Base-by-base conservation (phyloP, 108 stramenopile species). In the Fistulifera solaris region DNA sequence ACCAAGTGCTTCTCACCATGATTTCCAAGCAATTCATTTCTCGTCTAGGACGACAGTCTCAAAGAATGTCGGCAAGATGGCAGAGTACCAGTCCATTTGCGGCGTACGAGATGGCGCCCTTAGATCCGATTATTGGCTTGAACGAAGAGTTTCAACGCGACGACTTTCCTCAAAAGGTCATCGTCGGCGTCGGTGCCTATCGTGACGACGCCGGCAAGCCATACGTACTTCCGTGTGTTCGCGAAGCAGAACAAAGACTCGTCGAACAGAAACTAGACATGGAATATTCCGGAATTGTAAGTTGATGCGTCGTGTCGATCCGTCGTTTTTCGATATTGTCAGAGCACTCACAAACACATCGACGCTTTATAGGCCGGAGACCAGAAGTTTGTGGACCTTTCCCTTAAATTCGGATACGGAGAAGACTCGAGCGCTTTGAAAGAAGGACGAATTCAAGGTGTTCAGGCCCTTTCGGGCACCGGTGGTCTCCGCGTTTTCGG, bases 81-180 rank as follows among this genome's bases (percentile, higher is more conserved):
- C 31, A 35, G 31, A 35, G 31, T 35, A 35, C 66, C 6, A 85
- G 83, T 57, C 85, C 77, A 17, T 92, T 85, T 85, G 50, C 71
- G 6, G 27, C 76, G 26, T 92, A 94, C 56, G 93, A 91, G 11
- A 86, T 96, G 92, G 99, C 93, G 11, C 95, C 99, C 2, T 76
- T 89, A 1, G 99, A 99, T 70, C 89, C 97, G 10, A 99, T 99
- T 51, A 85, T 99, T 38, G 99, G 99, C n/a, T 76, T 98, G 41
- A 96, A 75, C 21, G 97, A 97, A 61, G 77, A 62, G 31, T 78
- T 59, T 52, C 40, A 59, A 17, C 63, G 60, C 1, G 86, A 92
- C 61, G 84, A 85, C 48, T 87, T 68, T 63, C 84, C 84, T 22
- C 47, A 76, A 8, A 92, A 92, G 71, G 81, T 85, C 14, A 96